These are phyloP conservation scores for Eimeria tenella DNA, from an alignment of 169 alveolate species.

Conservation along the genomic window DNA sequence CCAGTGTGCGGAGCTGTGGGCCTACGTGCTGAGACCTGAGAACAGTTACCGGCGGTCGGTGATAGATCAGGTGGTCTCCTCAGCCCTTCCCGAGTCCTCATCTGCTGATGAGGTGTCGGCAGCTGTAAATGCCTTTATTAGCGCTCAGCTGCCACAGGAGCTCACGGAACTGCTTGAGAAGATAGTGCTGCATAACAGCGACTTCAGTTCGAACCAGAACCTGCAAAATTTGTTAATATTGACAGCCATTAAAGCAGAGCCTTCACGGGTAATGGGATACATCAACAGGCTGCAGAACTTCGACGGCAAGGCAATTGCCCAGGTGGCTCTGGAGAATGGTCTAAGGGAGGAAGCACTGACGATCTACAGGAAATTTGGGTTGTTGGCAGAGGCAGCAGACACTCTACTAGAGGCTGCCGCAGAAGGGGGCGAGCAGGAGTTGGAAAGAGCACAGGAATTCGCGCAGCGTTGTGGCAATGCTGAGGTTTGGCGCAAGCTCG, in stretches of 20 bases:
- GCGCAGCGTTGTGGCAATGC: slow-evolving; percentile 85
- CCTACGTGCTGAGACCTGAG: slow-evolving; percentile 92
- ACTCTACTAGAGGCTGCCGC: slow-evolving; percentile 89
- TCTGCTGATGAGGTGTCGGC: slow-evolving; percentile 97
- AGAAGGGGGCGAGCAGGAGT: slow-evolving; percentile 77
- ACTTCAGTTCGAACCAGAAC: slow-evolving; percentile 97
- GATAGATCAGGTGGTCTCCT: slow-evolving; percentile 97
- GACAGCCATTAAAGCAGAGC: slow-evolving; percentile 96
- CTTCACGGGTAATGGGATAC: slow-evolving; percentile 94
- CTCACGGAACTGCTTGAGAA: slow-evolving; percentile 96
- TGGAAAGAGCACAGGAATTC: slow-evolving; percentile 85
- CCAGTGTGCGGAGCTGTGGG: slow-evolving; percentile 97
- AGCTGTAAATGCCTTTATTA: slow-evolving; percentile 98
- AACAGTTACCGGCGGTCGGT: slow-evolving; percentile 96
- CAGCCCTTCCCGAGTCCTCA: slow-evolving; percentile 97
- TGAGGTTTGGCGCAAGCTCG: slow-evolving; percentile 96
- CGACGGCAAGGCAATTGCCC: slow-evolving; percentile 97
- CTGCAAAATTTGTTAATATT: slow-evolving; percentile 96
- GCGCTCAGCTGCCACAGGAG: slow-evolving; percentile 96
- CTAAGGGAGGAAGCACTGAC: slow-evolving; percentile 96
- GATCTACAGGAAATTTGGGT: slow-evolving; percentile 93
- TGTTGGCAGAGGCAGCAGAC: slow-evolving; percentile 96
- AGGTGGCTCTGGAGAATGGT: slow-evolving; percentile 92
- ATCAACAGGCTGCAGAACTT: slow-evolving; percentile 97
- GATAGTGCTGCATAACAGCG: slow-evolving; percentile 96